Evolutionary conservation across 495 filamentous ascomycete genomes (phyloP).

Genomic region (Immersiella caudata): DNA sequence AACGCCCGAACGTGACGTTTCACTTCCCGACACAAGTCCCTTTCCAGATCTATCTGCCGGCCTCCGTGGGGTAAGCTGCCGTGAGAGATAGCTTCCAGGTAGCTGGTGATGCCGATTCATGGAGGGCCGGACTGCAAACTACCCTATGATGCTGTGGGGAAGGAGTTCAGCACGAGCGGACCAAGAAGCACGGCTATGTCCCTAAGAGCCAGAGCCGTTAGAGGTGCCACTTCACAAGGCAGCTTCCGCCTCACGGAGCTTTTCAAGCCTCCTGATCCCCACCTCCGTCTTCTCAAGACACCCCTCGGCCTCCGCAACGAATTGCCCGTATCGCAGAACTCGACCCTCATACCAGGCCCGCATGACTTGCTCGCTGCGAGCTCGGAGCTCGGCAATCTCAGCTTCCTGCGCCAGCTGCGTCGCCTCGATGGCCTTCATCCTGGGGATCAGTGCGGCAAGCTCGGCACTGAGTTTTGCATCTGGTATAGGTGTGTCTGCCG

Average conservation of each 20-base stretch:
- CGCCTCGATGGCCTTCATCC: slow-evolving; percentile 66
- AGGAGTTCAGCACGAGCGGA: too few species aligned
- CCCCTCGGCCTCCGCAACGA: slow-evolving; percentile 74
- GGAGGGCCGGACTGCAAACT: background rate
- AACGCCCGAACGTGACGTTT: slow-evolving; percentile 17
- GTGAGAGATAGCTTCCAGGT: background rate
- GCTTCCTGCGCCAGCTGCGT: slow-evolving; percentile 71
- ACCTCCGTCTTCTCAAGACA: slow-evolving; percentile 69
- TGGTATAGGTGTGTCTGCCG: slow-evolving; percentile 72
- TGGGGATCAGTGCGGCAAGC: slow-evolving; percentile 69
- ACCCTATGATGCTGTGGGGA: background rate
- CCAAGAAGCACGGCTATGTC: background rate
- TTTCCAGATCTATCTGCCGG: background rate
- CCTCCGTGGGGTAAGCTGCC: background rate
- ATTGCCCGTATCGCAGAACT: slow-evolving; percentile 67
- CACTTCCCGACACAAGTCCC: background rate
- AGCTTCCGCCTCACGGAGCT: slow-evolving; percentile 32
- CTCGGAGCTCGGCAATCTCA: slow-evolving; percentile 70
- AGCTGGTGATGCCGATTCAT: background rate
- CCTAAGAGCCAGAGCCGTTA: background rate
- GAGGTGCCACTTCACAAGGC: background rate
- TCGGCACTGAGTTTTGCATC: slow-evolving; percentile 65
- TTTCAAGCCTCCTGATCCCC: slow-evolving; percentile 62
- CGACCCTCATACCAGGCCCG: slow-evolving; percentile 80
- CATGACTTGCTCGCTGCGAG: slow-evolving; percentile 71